Evolutionary conservation across 768 basidiomycete species (phyloP), one percentile per base, ranked within the genome.

Genomic region (Rickenella mellea): DNA sequence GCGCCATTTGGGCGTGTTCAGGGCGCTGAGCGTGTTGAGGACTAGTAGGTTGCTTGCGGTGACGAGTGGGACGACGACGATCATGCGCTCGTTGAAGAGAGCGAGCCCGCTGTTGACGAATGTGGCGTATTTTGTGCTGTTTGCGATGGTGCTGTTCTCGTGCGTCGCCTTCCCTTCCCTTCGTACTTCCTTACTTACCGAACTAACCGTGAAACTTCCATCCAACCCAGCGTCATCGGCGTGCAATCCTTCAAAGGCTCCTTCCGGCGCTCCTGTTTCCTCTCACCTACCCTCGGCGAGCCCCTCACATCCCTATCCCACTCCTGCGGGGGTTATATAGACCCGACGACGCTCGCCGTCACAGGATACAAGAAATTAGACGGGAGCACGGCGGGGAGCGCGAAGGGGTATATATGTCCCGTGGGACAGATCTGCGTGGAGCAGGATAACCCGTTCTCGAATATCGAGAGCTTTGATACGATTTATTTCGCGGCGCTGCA

Each of bases 171-270:
- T 27, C 3, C 12, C 17, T 19, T 20, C 24, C 11, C 38, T 12
- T 10, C 39, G 27, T 30, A n/a, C 20, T 10, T 27, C 9, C 30
- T 37, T 12, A 33, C 27, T 10, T 9, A 15, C 17, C 10, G 19
- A 28, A 26, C 39, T 38, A 46, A 43, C 17, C 29, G 40, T 19
- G 7, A 22, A 21, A 21, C 17, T 29, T 37, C 21, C n/a, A n/a
- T n/a, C n/a, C n/a, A n/a, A 2, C 25, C 2, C 48, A 86, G 88
- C 3, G 85, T 97, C 54, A 85, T 96, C 44, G 93, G 94, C n/a
- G 76, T 96, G 1, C 90, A 97, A 51, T 77, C 87, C 0, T 99
- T 99, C 68, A 78, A 82, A 44, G 91, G 90, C 1, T 92, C 89
- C 1, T 67, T 86, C 30, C 69, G 80, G 14, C 73, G 84, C 6